These are phyloP conservation scores for Gonapodya sp. DNA, from an alignment of 192 early-diverging fungal genomes.

Conservation along the genomic window DNA sequence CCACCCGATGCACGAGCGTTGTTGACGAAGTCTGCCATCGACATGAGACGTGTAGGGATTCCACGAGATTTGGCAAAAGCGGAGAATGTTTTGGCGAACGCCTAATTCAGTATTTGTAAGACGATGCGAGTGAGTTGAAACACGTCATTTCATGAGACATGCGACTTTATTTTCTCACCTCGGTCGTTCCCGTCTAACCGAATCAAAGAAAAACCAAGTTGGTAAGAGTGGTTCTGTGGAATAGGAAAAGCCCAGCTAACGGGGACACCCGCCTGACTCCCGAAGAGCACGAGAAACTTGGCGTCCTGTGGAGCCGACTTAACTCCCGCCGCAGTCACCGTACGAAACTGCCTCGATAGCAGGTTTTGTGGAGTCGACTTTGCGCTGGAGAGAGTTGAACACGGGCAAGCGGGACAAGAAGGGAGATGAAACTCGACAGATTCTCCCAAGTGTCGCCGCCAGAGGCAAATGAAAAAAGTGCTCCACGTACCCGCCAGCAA, in stretches of 20 bases:
- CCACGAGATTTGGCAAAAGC: background rate
- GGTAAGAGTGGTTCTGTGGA: background rate
- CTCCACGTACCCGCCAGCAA: background rate
- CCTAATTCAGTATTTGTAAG: background rate
- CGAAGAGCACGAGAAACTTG: background rate
- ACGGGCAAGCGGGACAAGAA: background rate
- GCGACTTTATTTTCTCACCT: no score
- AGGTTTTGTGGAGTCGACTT: background rate
- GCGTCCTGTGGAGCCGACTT: no score
- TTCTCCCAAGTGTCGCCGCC: background rate
- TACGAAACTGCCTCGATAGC: background rate
- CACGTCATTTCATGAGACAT: background rate
- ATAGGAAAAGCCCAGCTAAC: background rate
- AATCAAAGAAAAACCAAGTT: background rate
- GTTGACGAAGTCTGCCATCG: background rate
- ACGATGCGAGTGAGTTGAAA: background rate
- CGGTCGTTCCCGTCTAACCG: background rate
- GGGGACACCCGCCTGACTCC: background rate
- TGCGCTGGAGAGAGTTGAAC: background rate
- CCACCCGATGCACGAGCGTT: background rate
- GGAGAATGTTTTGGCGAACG: background rate
- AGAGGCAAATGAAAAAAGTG: no score
- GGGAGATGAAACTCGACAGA: background rate
- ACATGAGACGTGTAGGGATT: background rate
- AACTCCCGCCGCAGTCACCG: background rate